A percentile compares a stretch with the other conserved stretches of the same genome.
Evolutionary conservation across 2,329 filamentous ascomycete genomes (phyloP).

Genomic region (Fusarium foetens): DNA sequence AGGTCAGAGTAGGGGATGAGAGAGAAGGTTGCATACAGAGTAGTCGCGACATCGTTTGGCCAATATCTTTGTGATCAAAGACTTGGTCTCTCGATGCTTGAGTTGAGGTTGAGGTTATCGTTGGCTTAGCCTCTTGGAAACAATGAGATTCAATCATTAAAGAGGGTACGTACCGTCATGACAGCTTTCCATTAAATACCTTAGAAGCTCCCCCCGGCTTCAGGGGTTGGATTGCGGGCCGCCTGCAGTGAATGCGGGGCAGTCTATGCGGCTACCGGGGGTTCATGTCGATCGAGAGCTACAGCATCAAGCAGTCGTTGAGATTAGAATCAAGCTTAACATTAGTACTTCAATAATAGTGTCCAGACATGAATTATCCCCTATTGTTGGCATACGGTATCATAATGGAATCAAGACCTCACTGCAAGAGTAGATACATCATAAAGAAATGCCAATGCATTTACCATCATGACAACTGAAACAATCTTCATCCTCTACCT

Average conservation of each 20-base stretch:
- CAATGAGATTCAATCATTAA: slow-evolving; percentile 7
- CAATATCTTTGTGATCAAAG: slow-evolving; percentile 21
- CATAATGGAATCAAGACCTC: background rate
- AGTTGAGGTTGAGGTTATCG: slow-evolving; percentile 29
- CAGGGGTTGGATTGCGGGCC: slow-evolving; percentile 25
- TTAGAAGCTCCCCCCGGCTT: slow-evolving; percentile 3
- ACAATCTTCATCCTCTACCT: slow-evolving; percentile 8
- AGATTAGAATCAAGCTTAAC: background rate
- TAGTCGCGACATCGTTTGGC: slow-evolving; percentile 61
- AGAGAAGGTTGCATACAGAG: slow-evolving; percentile 56
- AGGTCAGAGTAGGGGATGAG: background rate
- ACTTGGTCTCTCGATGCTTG: slow-evolving; percentile 17
- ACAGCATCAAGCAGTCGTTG: background rate
- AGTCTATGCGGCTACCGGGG: slow-evolving; percentile 24
- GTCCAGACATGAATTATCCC: background rate
- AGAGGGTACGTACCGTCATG: slow-evolving; percentile 40
- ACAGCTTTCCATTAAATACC: slow-evolving; percentile 33
- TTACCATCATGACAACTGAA: background rate
- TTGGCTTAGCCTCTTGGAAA: slow-evolving; percentile 4
- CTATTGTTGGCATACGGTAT: too few species aligned
- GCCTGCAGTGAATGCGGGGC: slow-evolving; percentile 34
- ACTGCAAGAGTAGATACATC: background rate
- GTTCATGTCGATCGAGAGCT: slow-evolving; percentile 9
- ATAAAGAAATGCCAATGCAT: background rate
- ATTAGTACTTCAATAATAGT: background rate